Evolutionary conservation across 352 stramenopile genomes (phyloP), one percentile per base, ranked within the genome.

Genomic region (Blastocystis sp.): DNA sequence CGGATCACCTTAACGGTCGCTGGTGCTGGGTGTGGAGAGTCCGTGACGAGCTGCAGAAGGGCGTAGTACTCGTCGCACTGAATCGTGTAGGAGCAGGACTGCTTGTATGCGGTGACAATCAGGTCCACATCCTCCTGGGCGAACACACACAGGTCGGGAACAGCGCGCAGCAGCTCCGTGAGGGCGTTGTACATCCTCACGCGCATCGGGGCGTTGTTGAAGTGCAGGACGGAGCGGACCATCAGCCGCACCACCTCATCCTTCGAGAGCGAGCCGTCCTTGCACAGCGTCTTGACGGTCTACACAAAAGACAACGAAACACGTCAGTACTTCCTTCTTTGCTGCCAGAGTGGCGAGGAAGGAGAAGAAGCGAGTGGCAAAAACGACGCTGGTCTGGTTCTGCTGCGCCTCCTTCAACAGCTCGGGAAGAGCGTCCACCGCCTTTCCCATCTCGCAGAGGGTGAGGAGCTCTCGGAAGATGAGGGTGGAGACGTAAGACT

Each of bases 41-140:
- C 64, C 7, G 64, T 74, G 34, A 45, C 34, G 2, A 74, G 7
- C 34, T 74, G 64, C 0, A 74, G 34, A 43, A 74, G 34, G 21
- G 64, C 64, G 34, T 74, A 21, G 28, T 52, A 74, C 24, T 74
- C 64, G 17, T 74, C 38, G 4, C 6, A 43, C 40, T 7, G 34
- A 43, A 74, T 9, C 24, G 7, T 9, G 14, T 52, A 74, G 24
- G 64, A 38, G 40, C 64, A 74, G 17, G 42, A 11, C 4, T 74
- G 64, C 43, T 42, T 34, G 42, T 74, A 74, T 19, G 64, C 64
- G 10, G 42, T 74, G 7, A 74, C 34, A n/a, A 74, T 52, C 24
- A 74, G 42, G 21, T 45, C 64, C 17, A 74, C 43, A 0, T 74
- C 64, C 11, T 34, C 9, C 34, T 74, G n/a, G 6, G 64, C 45